Evolutionary conservation across 176 grass and related monocot species (phyloP), one percentile per base, ranked within the genome.

Genomic region (Aegilops tauschii): DNA sequence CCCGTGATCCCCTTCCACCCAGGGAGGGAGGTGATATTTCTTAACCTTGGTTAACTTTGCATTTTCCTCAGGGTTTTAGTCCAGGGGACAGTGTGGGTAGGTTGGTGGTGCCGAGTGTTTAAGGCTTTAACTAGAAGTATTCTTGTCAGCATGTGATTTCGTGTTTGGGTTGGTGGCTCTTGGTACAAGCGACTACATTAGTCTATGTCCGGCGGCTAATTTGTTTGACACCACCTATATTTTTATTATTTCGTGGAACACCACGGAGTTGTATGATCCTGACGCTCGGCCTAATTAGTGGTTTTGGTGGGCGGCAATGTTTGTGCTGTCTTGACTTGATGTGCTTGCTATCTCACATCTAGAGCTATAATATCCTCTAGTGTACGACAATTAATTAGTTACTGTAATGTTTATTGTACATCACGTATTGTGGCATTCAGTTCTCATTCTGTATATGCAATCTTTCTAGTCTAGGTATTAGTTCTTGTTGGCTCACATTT

Each of bases 1-100:
- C 92, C 92, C 49, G 49, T 72, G 36, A 45, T 94, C 75, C 86
- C 89, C 32, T 91, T 94, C 89, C 86, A 94, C 85, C 83, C 89
- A 3, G 92, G 92, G 17, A 85, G 92, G 80, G 84, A 94, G 92
- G 92, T 94, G 39, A 89, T 75, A 56, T 50, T 87, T 63, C 35
- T 69, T 27, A 18, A 50, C 52, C 25, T 21, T 50, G 18, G 2
- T 17, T 0, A 34, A 36, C 32, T 28, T 78, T 20, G 65, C 16
- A 64, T 50, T 81, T 82, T 72, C 40, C 17, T 27, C 18, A 64
- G 82, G 82, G 90, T 82, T 91, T 78, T 65, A 34, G 75, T 9
- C 77, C 77, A 17, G 34, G 52, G 28, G 28, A 44, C 14, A 5
- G 52, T 73, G 23, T 28, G 23, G 14, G 2, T 44, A 42, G 44